Percentiles rank a stretch among this genome's conserved stretches.
These are phyloP conservation scores for Carallia pectinifolia DNA, from an alignment of 345 rosid genomes.

Conservation along the genomic window DNA sequence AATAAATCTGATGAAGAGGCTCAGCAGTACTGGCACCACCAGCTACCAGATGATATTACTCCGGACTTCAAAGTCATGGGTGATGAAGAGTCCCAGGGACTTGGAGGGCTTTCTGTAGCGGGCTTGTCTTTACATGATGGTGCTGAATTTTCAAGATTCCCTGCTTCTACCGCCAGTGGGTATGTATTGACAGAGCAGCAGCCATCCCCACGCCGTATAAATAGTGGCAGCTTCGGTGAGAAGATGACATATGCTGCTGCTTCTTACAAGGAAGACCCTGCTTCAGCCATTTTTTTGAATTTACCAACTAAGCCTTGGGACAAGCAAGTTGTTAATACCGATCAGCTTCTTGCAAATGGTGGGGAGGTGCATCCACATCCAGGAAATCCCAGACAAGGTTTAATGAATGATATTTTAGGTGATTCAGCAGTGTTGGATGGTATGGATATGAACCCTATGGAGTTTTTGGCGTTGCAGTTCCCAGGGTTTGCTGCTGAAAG, in stretches of 20 bases:
- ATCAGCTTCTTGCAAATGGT: conserved; percentile 55
- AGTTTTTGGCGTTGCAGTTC: conserved; percentile 81
- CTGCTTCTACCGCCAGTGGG: conserved; percentile 52
- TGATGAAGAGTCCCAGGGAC: conserved; percentile 68
- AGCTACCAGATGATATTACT: conserved; percentile 95
- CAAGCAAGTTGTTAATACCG: conserved; percentile 56
- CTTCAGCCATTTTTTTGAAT: conserved; percentile 42
- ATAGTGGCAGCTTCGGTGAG: conserved; percentile 54
- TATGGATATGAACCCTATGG: conserved; percentile 63
- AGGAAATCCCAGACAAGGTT: conserved; percentile 53
- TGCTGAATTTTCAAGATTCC: conserved; percentile 49
- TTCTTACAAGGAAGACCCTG: conserved; percentile 62
- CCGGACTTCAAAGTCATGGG: conserved; percentile 83
- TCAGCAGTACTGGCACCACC: conserved; percentile 84
- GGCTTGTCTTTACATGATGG: conserved; percentile 66
- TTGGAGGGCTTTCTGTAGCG: conserved; percentile 64
- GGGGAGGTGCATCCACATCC: conserved; percentile 51
- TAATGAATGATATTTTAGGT: conserved; percentile 49
- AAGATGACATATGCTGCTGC: conserved; percentile 56
- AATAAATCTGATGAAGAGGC: conserved; percentile 92
- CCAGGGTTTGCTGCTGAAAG: conserved; percentile 97
- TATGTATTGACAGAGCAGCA: conserved; percentile 48
- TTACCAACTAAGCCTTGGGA: conserved; percentile 70
- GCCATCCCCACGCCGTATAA: conserved; percentile 45
- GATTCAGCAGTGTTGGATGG: conserved; percentile 57